These are phyloP conservation scores for Thalassiosira profunda DNA, from an alignment of 108 stramenopile species.

Conservation along the genomic window DNA sequence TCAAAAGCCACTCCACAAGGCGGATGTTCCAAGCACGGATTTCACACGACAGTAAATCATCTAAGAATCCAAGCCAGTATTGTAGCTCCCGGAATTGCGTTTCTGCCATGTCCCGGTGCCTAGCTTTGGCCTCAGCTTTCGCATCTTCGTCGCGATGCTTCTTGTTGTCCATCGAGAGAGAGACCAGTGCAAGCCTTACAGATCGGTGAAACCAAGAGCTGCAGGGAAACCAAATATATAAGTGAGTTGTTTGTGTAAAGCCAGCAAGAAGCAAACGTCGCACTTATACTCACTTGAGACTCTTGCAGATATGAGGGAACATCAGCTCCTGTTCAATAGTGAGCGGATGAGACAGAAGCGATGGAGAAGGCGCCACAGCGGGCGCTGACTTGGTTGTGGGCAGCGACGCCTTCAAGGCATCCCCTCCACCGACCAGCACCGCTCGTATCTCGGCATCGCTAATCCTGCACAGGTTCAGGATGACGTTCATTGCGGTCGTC, in stretches of 20 bases:
- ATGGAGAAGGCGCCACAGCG: neutral
- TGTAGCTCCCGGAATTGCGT: constrained; percentile 55
- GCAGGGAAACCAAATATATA: neutral
- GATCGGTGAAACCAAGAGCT: constrained; percentile 43
- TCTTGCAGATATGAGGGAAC: constrained; percentile 42
- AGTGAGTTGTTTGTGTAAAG: too few relatives aligned
- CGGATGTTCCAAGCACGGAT: constrained; percentile 75
- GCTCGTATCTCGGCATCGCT: constrained; percentile 51
- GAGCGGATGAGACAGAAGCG: neutral
- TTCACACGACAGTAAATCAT: constrained; percentile 79
- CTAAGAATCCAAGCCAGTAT: constrained; percentile 73
- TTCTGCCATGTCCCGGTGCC: constrained; percentile 55
- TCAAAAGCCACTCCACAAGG: constrained; percentile 72
- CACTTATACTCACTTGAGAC: constrained; percentile 27
- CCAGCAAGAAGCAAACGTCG: too few relatives aligned
- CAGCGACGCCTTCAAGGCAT: constrained; percentile 45
- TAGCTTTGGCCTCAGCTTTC: constrained; percentile 56
- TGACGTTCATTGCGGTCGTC: constrained; percentile 67
- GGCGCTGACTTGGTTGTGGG: constrained; percentile 44
- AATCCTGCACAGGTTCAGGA: constrained; percentile 73
- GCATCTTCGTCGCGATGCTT: constrained; percentile 13
- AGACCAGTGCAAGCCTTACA: constrained; percentile 42
- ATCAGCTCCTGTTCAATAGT: constrained; percentile 43
- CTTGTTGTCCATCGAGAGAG: constrained; percentile 16
- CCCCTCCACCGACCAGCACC: constrained; percentile 40